These are phyloP conservation scores for Phytophthora pluvialis DNA, from an alignment of 352 stramenopile genomes.

Conservation along the genomic window DNA sequence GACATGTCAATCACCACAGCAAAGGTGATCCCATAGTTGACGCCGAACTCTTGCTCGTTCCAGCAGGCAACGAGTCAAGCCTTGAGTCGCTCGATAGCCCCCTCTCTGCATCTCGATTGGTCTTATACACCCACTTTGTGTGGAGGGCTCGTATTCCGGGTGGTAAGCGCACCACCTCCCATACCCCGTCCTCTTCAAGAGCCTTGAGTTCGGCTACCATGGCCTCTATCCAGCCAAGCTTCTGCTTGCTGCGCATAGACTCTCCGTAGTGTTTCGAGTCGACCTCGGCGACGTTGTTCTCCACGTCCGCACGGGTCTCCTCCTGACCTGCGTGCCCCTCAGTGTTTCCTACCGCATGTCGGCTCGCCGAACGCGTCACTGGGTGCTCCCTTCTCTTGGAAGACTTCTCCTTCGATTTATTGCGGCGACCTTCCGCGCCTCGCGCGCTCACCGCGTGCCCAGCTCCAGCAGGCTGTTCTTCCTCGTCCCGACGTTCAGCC, in stretches of 20 bases:
- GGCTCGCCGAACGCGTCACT: background rate
- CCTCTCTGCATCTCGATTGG: constrained; percentile 18
- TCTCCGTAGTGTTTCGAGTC: constrained; percentile 25
- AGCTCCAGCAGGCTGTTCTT: no score
- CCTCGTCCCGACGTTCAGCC: no score
- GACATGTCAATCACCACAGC: constrained; percentile 6
- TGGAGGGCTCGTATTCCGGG: constrained; percentile 8
- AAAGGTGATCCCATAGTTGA: constrained; percentile 12
- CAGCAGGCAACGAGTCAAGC: constrained; percentile 25
- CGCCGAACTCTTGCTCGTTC: constrained; percentile 25
- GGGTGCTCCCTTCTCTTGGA: no score
- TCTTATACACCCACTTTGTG: constrained; percentile 39
- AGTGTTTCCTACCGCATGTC: background rate
- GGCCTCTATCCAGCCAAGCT: background rate
- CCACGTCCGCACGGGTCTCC: background rate
- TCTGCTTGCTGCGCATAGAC: constrained; percentile 5
- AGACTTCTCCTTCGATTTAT: background rate
- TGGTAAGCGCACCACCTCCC: background rate
- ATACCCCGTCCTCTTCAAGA: constrained; percentile 10
- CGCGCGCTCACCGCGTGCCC: no score
- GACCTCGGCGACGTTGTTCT: background rate
- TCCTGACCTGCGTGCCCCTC: background rate
- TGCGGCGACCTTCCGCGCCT: no score
- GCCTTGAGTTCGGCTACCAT: constrained; percentile 6
- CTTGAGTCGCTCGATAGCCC: constrained; percentile 25